Base-by-base conservation (phyloP, 1,284 basidiomycete species). In the Rhodotorula sp. region DNA sequence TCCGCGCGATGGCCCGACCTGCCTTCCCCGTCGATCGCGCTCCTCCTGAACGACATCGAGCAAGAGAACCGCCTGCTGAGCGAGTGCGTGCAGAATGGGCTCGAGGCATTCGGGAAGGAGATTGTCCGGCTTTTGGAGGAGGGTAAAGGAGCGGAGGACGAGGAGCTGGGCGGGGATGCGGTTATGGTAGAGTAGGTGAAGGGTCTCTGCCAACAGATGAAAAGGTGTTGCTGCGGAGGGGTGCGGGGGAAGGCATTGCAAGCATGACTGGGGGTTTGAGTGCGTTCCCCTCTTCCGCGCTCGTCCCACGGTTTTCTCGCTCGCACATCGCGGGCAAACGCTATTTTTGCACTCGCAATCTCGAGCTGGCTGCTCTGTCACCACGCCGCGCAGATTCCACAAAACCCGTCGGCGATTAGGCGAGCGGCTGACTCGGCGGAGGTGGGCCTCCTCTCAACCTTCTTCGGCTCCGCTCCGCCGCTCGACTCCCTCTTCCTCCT, bases 21-120 rank as follows among this genome's bases (percentile, higher is more conserved):
- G 1, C 34, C 1, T 73, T 22, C 44, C 13, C 48, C 56, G 0
- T 77, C 80, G 0, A 69, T 80, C 15, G 78, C 78, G 32, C 46
- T 73, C 6, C 56, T 78, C 0, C 75, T 77, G 22, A 76, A 79
- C 41, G 75, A 83, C 44, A 78, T 78, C n/a, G 77, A 74, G 32
- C 68, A 82, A 48, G 77, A 78, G 50, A 73, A 61, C 39, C 55
- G 53, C 25, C 57, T 66, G 13, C 51, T 78, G 29, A 39, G 56
- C 37, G 56, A 57, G 19, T 48, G 59, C 21, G 51, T 74, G 15
- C 61, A 68, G 41, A 39, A 61, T n/a, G 70, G 65, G 1, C 55
- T 75, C 41, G 73, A 72, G 41, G 27, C 21, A 21, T 75, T 39
- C 56, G 56, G 50, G 27, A 64, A 62, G 39, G 70, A 71, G 62